phyloP scores from a whole-genome alignment of 2,329 filamentous ascomycete species.

The Fusarium sp. region DNA sequence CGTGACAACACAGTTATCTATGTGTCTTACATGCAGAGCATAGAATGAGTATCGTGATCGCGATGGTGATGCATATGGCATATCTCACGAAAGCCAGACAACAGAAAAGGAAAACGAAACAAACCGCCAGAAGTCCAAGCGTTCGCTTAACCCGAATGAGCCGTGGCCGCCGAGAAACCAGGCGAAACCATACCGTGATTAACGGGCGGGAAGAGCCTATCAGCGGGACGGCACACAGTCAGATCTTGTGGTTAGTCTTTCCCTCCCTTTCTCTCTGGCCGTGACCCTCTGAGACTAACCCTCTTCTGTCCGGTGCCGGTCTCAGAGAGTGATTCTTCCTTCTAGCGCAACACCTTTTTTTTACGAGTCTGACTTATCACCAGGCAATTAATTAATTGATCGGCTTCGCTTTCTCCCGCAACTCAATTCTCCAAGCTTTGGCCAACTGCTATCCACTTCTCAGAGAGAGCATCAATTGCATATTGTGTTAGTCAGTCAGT shows the following conservation, averaged over 20 bases:
- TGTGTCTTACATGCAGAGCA: not conserved
- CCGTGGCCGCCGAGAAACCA: slow-evolving; percentile 16
- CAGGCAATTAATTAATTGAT: slow-evolving; percentile 1
- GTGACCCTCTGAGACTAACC: slow-evolving; percentile 20
- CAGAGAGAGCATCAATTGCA: not conserved
- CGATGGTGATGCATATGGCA: slow-evolving; percentile 16
- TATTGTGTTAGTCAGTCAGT: not conserved
- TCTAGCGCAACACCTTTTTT: slow-evolving; percentile 13
- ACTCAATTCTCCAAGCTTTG: slow-evolving; percentile 4
- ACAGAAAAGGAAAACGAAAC: slow-evolving; percentile 17
- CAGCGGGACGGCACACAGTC: slow-evolving; percentile 32
- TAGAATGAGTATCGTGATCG: not conserved
- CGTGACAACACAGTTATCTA: not conserved
- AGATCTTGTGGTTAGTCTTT: slow-evolving; percentile 22
- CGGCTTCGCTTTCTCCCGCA: slow-evolving; percentile 24
- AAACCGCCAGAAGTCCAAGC: slow-evolving; percentile 23
- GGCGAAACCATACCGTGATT: slow-evolving; percentile 8
- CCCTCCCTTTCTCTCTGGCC: not conserved
- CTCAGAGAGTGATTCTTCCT: slow-evolving; percentile 13
- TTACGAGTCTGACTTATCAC: slow-evolving; percentile 1
- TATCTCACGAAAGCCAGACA: not conserved
- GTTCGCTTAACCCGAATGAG: slow-evolving; percentile 17
- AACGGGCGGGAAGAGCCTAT: slow-evolving; percentile 36
- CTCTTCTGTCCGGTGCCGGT: slow-evolving; percentile 16
- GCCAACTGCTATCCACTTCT: slow-evolving; percentile 3